Conservation (phyloP, 1,284 basidiomycete genomes). For the Pterulicium gracile region DNA sequence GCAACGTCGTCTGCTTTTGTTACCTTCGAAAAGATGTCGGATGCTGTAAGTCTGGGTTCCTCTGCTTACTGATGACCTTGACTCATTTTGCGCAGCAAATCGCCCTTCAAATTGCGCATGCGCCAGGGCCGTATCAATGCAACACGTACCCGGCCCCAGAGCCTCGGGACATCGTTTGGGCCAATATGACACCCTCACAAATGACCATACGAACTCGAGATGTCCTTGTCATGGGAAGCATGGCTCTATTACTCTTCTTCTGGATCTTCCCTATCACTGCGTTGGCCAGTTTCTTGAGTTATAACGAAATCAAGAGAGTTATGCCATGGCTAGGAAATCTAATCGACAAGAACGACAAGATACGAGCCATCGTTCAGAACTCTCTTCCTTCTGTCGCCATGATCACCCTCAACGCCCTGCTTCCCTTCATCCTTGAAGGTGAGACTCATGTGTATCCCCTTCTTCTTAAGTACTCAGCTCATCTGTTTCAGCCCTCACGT, state of each 20-base stretch:
- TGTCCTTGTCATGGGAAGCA: constrained; percentile 56
- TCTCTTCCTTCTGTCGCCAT: constrained; percentile 86
- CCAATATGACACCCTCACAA: constrained; percentile 66
- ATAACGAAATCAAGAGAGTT: constrained; percentile 84
- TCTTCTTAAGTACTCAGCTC: neutral
- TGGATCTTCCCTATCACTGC: constrained; percentile 85
- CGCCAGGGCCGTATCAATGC: constrained; percentile 54
- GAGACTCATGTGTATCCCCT: constrained; percentile 9
- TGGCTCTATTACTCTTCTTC: constrained; percentile 66
- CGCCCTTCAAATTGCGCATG: constrained; percentile 80
- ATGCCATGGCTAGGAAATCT: constrained; percentile 76
- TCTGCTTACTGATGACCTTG: neutral
- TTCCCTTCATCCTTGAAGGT: constrained; percentile 91
- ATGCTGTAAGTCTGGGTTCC: constrained; percentile 51
- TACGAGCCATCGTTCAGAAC: constrained; percentile 87
- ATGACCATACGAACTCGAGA: constrained; percentile 52
- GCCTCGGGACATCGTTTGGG: constrained; percentile 94
- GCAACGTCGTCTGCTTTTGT: constrained; percentile 85
- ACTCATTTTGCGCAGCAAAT: constrained; percentile 53
- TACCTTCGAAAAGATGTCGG: constrained; percentile 93
- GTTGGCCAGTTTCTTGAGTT: constrained; percentile 79
- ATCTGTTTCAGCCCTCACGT: constrained; percentile 55
- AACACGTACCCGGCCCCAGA: constrained; percentile 79
- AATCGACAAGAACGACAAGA: constrained; percentile 70
- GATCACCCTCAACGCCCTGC: constrained; percentile 79